Evolutionary conservation across 441 rosid species (phyloP).

Genomic region (Bruguiera hainesii): DNA sequence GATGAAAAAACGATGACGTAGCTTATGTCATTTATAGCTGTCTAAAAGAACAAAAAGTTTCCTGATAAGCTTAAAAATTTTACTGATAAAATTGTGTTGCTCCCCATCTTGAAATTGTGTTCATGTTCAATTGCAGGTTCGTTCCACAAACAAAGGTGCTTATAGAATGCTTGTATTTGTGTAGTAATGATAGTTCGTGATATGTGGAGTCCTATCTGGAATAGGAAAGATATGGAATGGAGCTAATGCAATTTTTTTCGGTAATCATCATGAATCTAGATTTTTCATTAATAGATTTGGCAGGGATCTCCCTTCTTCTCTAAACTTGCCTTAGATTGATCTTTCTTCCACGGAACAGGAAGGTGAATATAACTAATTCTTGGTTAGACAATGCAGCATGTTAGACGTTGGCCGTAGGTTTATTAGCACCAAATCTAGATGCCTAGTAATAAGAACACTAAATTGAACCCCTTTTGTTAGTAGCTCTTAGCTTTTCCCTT

Average conservation of each 20-base stretch:
- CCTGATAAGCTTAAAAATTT: background rate
- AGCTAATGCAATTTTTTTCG: conserved; percentile 7
- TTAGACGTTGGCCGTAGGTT: background rate
- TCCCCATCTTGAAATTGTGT: background rate
- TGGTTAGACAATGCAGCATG: background rate
- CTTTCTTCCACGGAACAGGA: background rate
- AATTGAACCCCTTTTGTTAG: too few relatives aligned
- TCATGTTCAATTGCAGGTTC: conserved; percentile 13
- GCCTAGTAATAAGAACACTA: too few relatives aligned
- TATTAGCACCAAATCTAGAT: background rate
- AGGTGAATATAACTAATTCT: background rate
- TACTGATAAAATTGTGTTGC: background rate
- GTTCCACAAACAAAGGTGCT: too few relatives aligned
- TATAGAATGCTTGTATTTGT: too few relatives aligned
- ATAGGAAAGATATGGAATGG: background rate
- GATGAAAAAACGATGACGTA: background rate
- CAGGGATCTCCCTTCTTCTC: background rate
- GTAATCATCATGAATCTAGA: conserved; percentile 1
- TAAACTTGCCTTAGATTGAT: background rate
- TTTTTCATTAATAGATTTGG: conserved; percentile 10
- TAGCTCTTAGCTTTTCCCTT: too few relatives aligned
- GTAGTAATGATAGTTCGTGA: too few relatives aligned
- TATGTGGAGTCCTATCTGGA: too few relatives aligned
- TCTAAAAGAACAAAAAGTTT: background rate
- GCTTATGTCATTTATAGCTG: background rate